Evolutionary conservation across 768 basidiomycete species (phyloP).

Genomic region (Auriscalpium vulgare): DNA sequence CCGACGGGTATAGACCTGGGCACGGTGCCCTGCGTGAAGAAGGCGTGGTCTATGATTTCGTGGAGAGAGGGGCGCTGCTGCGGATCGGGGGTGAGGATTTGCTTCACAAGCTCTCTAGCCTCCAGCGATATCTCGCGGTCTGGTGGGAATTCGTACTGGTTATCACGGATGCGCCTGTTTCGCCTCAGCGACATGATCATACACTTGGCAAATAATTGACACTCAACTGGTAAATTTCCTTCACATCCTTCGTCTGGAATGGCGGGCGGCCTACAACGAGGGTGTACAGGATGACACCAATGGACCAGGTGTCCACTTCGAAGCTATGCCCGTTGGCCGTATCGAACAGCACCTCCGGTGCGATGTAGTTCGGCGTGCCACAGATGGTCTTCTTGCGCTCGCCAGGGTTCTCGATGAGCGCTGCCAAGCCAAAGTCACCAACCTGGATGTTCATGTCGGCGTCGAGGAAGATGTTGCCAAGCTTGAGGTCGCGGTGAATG

Average conservation of each 20-base stretch:
- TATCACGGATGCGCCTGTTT: constrained; percentile 81
- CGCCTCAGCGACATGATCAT: not conserved
- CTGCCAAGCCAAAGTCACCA: constrained; percentile 95
- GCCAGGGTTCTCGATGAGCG: constrained; percentile 91
- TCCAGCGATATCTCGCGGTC: constrained; percentile 66
- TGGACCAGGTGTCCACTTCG: constrained; percentile 97
- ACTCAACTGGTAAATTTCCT: constrained; percentile 87
- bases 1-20: constrained; percentile 75
- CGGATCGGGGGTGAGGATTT: constrained; percentile 83
- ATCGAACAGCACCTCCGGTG: constrained; percentile 95
- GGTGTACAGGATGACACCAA: constrained; percentile 95
- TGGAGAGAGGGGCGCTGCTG: constrained; percentile 74
- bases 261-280: constrained; percentile 92
- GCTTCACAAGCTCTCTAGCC: constrained; percentile 68
- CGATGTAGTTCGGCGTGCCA: constrained; percentile 98
- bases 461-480: constrained; percentile 93
- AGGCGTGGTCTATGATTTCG: constrained; percentile 77
- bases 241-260: constrained; percentile 98
- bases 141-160: constrained; percentile 86
- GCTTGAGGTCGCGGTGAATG: constrained; percentile 95
- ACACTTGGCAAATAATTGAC: not conserved
- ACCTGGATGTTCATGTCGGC: constrained; percentile 91
- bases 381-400: constrained; percentile 99
- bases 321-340: constrained; percentile 95
- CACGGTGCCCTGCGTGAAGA: constrained; percentile 76